Evolutionary conservation across 2,329 filamentous ascomycete species (phyloP), one percentile per base, ranked within the genome.

Genomic region (Xylariaceae sp.): DNA sequence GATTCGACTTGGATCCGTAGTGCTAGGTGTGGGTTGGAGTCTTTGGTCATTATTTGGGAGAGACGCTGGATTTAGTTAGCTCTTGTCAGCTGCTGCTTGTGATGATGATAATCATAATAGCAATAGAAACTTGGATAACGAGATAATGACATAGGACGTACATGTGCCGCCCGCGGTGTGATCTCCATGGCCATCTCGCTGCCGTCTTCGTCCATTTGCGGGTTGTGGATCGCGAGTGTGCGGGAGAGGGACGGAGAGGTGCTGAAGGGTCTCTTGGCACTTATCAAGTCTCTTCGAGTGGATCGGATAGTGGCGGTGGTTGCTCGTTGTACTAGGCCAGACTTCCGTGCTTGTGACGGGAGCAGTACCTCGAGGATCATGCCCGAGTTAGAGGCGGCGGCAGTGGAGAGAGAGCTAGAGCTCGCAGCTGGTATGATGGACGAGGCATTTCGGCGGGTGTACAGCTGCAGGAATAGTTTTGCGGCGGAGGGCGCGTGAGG

Each of bases 1-100:
- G 86, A 89, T 62, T 95, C 90, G 47, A 98, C 91, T 50, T 87
- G 85, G 55, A 98, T 87, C 42, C 92, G 87, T n/a, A 98, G 77
- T 20, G 90, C 88, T 23, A 95, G 80, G 59, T 86, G 75, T 2
- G 88, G 88, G 64, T 95, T 94, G 16, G 65, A 61, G 58, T 87
- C 83, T 56, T 82, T 80, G 29, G 69, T 62, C 76, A 88, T 90
- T 52, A 93, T 95, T 54, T 88, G 78, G 47, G 80, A 76, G 23
- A 96, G 80, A 27, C 90, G 86, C 79, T 82, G 55, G 29, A 43
- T 3, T 17, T 22, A 5, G 10, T 23, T 16, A 12, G 16, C 3
- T 23, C 23, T 35, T 10, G 7, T n/a, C n/a, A n/a, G n/a, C n/a
- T n/a, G n/a, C n/a, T n/a, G n/a, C n/a, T n/a, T n/a, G n/a, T n/a